Base-by-base conservation (phyloP, 805 yeast species). In the Barnettozyma siamensis region DNA sequence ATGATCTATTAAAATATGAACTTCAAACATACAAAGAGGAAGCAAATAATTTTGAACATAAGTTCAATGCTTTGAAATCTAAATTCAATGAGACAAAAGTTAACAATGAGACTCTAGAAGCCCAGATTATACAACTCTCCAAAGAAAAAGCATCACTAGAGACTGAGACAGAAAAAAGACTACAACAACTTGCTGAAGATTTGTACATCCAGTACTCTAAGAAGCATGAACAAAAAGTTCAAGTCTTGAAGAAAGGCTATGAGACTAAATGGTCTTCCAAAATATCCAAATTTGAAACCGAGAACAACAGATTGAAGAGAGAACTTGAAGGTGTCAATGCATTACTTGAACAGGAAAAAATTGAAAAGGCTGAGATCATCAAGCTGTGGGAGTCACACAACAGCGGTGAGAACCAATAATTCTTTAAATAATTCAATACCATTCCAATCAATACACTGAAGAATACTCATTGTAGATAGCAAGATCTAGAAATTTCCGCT, bases 191-290 rank as follows among this genome's bases (percentile, higher is more conserved):
- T 35, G 85, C 89, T 0, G 80, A 78, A 44, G 86, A 80, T 50
- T 64, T 85, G 10, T 84, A 84, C 53, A 69, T 75, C 30, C 88
- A 82, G 55, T 85, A 85, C 54, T 76, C 87, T 2, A 78, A 81
- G 37, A 85, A 86, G 55, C 94, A 86, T 54, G 86, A 80, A 46
- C 73, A 75, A 39, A 85, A 85, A 58, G 83, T 85, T 8, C 70
- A 71, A 12, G 72, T 76, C 26, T 63, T 80, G 53, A 81, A 76
- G 55, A 70, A 72, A 42, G 78, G 76, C 3, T 77, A 75, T 54
- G 83, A 78, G 50, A 62, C 65, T 26, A 77, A 74, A 51, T 76
- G 73, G 69, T 63, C 69, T 37, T 56, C 58, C 46, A 73, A 68
- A 53, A 64, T 67, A 46, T 68, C 63, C 36, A 69, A 64, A 43